Conservation (phyloP, 164 flowering plant genomes). For the Houttuynia cordata region DNA sequence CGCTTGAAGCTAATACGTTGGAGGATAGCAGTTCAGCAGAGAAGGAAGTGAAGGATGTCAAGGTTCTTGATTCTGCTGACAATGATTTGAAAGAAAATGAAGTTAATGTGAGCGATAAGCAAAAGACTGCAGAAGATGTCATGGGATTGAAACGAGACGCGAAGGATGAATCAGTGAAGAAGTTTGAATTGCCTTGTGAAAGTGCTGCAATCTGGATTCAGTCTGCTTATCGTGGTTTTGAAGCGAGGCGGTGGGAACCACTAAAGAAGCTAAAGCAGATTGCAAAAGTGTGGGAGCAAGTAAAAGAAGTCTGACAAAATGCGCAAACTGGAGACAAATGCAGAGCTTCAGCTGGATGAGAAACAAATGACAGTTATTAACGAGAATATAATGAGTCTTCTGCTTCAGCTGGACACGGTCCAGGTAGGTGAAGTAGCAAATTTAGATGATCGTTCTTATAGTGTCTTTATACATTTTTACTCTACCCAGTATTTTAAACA, state of each 20-base stretch:
- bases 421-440: slow-evolving; percentile 47
- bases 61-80: neutral
- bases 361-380: slow-evolving; percentile 34
- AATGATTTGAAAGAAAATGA: neutral
- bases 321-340: slow-evolving; percentile 22
- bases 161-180: slow-evolving; percentile 1
- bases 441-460: neutral
- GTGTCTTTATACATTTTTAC: neutral
- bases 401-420: slow-evolving; percentile 53
- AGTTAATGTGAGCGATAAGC: neutral
- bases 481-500: neutral
- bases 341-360: slow-evolving; percentile 13
- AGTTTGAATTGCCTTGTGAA: slow-evolving; percentile 15
- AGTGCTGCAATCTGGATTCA: slow-evolving; percentile 60
- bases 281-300: slow-evolving; percentile 25
- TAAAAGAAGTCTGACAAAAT: slow-evolving; percentile 24
- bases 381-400: slow-evolving; percentile 57
- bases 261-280: slow-evolving; percentile 56
- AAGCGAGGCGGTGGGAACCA: slow-evolving; percentile 56
- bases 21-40: neutral
- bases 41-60: slow-evolving; percentile 1
- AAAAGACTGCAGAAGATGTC: neutral
- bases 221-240: slow-evolving; percentile 56
- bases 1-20: neutral
- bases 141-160: neutral